phyloP scores from a whole-genome alignment of 202 grass and related monocot species.

The Elaeis oleifera region DNA sequence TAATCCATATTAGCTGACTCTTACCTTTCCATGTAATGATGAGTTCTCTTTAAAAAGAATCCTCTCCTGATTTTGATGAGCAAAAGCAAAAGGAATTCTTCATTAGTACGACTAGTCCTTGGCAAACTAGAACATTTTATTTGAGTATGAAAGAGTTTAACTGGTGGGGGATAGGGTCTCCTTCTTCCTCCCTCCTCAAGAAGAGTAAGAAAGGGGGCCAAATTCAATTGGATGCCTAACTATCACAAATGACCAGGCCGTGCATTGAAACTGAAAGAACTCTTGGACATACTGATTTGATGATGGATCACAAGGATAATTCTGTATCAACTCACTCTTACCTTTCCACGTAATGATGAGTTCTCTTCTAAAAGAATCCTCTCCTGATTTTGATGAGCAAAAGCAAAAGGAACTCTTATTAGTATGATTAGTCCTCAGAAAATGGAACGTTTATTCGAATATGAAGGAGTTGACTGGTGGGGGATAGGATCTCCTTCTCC shows the following conservation, averaged over 20 bases:
- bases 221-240: too few species aligned
- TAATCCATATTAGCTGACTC: too few species aligned
- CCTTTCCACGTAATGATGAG: conserved; percentile 40
- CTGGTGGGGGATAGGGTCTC: too few species aligned
- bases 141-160: too few species aligned
- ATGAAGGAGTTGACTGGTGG: too few species aligned
- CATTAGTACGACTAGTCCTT: background rate
- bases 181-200: too few species aligned
- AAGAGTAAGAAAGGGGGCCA: too few species aligned
- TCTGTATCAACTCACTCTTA: background rate
- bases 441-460: background rate
- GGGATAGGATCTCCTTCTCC: too few species aligned
- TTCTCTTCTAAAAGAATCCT: conserved; percentile 55
- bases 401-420: background rate
- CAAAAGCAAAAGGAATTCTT: background rate
- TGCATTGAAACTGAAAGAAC: background rate
- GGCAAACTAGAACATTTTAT: background rate
- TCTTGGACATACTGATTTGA: background rate
- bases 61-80: conserved; percentile 38
- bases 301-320: background rate
- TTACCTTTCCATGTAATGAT: conserved; percentile 45
- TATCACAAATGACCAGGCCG: too few species aligned
- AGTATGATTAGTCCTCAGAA: background rate
- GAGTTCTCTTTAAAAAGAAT: conserved; percentile 50
- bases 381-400: conserved; percentile 34